These are phyloP conservation scores for Alternaria gaisen DNA, from an alignment of 2,329 filamentous ascomycete species.

Conservation along the genomic window DNA sequence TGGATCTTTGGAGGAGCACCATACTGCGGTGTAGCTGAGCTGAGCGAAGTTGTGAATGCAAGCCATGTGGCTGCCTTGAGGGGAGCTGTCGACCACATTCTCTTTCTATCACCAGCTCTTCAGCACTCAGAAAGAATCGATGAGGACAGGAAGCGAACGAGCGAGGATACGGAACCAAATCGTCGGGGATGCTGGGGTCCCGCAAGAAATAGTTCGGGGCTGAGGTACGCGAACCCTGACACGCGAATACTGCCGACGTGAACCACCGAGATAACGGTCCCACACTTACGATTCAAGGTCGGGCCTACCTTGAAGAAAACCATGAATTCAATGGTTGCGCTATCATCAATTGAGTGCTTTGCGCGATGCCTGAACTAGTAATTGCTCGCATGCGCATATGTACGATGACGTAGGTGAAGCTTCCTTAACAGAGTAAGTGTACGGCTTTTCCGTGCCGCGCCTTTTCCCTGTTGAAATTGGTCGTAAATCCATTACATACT, in stretches of 20 bases:
- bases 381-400: constrained; percentile 14
- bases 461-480: neutral
- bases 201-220: constrained; percentile 2
- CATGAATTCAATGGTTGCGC: constrained; percentile 7
- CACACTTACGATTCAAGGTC: constrained; percentile 12
- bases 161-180: constrained; percentile 7
- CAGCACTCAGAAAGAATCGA: neutral
- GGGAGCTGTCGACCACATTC: constrained; percentile 12
- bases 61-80: constrained; percentile 35
- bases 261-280: constrained; percentile 17
- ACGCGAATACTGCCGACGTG: constrained; percentile 22
- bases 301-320: constrained; percentile 12
- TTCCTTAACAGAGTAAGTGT: neutral
- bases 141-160: neutral
- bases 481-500: neutral
- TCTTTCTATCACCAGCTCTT: constrained; percentile 4
- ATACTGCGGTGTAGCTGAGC: constrained; percentile 26
- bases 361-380: constrained; percentile 14
- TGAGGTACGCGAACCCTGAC: neutral
- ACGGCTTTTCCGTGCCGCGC: neutral
- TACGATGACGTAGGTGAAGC: constrained; percentile 6
- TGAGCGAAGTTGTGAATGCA: constrained; percentile 13
- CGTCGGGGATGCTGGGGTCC: constrained; percentile 1
- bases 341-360: constrained; percentile 4
- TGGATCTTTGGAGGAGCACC: constrained; percentile 26